Conservation (phyloP, 805 yeast genomes). For the Ogataea corticis region DNA sequence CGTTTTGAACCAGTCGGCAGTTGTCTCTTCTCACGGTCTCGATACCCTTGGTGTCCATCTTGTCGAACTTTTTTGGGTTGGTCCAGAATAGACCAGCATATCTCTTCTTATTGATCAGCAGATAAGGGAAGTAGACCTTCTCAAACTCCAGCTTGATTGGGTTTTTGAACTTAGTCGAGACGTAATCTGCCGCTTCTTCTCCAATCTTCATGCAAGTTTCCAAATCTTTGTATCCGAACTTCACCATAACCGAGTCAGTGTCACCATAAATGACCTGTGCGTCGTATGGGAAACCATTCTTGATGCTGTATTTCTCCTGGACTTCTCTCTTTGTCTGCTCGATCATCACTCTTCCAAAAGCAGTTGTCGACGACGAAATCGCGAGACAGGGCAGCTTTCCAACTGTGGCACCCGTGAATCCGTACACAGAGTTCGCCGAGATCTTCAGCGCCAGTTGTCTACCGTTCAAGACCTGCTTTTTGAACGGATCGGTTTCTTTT, state of each 20-base stretch:
- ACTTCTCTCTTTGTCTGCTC: conserved; percentile 87
- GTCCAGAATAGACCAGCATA: conserved; percentile 99
- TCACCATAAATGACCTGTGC: conserved; percentile 96
- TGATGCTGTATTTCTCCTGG: conserved; percentile 72
- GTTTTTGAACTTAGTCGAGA: conserved; percentile 71
- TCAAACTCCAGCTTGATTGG: conserved; percentile 97
- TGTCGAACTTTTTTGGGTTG: conserved; percentile 84
- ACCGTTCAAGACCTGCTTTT: conserved; percentile 91
- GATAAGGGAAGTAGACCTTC: conserved; percentile 92
- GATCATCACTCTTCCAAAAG: conserved; percentile 97
- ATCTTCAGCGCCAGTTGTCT: conserved; percentile 94
- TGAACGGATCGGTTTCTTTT: conserved; percentile 93
- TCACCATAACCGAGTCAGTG: conserved; percentile 99
- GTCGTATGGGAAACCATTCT: conserved; percentile 81
- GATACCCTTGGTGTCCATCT: conserved; percentile 97
- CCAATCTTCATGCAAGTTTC: conserved; percentile 88
- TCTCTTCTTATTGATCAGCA: conserved; percentile 91
- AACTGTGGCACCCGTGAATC: conserved; percentile 98
- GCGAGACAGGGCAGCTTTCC: conserved; percentile 97
- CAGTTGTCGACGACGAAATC: conserved; percentile 91
- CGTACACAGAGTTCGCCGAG: conserved; percentile 97
- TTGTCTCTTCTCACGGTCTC: conserved; percentile 99
- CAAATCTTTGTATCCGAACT: conserved; percentile 82
- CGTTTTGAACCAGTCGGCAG: conserved; percentile 91
- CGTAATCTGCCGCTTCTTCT: conserved; percentile 89